These are phyloP conservation scores for Sclerospora graminicola DNA, from an alignment of 352 stramenopile genomes.

Conservation along the genomic window DNA sequence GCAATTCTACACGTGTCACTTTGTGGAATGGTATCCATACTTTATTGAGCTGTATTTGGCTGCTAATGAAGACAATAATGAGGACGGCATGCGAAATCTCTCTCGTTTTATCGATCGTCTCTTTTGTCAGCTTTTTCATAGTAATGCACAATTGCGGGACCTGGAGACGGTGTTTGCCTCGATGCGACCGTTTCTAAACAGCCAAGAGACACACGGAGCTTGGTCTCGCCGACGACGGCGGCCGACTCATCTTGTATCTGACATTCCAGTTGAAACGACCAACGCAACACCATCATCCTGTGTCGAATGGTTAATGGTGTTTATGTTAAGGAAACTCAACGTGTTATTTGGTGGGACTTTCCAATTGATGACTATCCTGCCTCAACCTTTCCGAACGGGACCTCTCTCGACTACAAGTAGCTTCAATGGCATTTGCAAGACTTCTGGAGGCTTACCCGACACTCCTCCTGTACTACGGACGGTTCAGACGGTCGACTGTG, in stretches of 20 bases:
- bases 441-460: conserved; percentile 10
- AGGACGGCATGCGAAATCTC: conserved; percentile 64
- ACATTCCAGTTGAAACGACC: conserved; percentile 2
- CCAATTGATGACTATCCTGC: conserved; percentile 42
- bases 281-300: conserved; percentile 28
- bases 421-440: conserved; percentile 14
- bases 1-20: conserved; percentile 69
- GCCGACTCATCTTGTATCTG: conserved; percentile 3
- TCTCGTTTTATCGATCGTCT: conserved; percentile 76
- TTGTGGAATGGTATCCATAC: conserved; percentile 73
- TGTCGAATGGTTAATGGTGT: conserved; percentile 53
- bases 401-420: neutral
- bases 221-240: conserved; percentile 4
- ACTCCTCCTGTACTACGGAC: conserved; percentile 23
- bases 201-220: conserved; percentile 2
- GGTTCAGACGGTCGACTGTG: conserved; percentile 51
- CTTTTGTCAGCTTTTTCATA: conserved; percentile 83
- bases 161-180: conserved; percentile 42
- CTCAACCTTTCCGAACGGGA: conserved; percentile 13
- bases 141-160: conserved; percentile 57
- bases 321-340: conserved; percentile 58
- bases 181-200: conserved; percentile 11
- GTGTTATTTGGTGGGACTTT: conserved; percentile 48
- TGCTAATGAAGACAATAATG: conserved; percentile 58
- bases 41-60: conserved; percentile 65